These are phyloP conservation scores for Dothistroma pini DNA, from an alignment of 2,329 filamentous ascomycete genomes.

Conservation along the genomic window DNA sequence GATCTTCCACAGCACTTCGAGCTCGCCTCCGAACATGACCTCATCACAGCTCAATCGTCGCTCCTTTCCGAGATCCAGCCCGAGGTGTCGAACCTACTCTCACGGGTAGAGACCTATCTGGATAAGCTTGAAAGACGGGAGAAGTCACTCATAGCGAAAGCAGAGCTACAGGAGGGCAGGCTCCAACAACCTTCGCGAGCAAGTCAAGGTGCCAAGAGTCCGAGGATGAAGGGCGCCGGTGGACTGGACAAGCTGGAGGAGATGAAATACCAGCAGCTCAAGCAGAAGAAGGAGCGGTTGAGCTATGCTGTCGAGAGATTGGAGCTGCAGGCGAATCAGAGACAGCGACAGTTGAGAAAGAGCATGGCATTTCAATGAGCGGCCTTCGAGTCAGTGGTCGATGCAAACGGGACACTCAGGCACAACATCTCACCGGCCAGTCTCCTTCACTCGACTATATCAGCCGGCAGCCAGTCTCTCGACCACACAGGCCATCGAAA, in stretches of 20 bases:
- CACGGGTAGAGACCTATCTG: slow-evolving; percentile 76
- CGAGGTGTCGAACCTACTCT: slow-evolving; percentile 73
- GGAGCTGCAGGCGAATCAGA: slow-evolving; percentile 79
- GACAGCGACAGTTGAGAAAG: slow-evolving; percentile 67
- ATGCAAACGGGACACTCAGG: not conserved
- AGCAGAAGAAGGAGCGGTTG: slow-evolving; percentile 78
- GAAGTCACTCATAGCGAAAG: slow-evolving; percentile 75
- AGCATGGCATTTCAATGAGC: slow-evolving; percentile 57
- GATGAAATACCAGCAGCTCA: slow-evolving; percentile 61
- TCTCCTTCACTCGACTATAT: too few relatives aligned
- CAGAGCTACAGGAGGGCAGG: slow-evolving; percentile 76
- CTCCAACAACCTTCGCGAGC: slow-evolving; percentile 39
- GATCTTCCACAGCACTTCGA: slow-evolving; percentile 72
- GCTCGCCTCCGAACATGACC: slow-evolving; percentile 78
- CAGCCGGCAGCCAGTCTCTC: too few relatives aligned
- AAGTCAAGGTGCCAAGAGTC: slow-evolving; percentile 21
- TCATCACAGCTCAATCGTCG: slow-evolving; percentile 76
- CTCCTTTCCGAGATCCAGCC: slow-evolving; percentile 88
- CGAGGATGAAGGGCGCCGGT: slow-evolving; percentile 23
- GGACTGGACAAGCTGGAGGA: slow-evolving; percentile 48
- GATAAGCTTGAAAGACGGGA: slow-evolving; percentile 80
- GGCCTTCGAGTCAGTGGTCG: not conserved
- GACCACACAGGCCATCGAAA: too few relatives aligned
- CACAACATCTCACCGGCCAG: not conserved
- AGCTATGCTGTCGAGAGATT: slow-evolving; percentile 83